These are phyloP conservation scores for Globisporangium radiosum DNA, from an alignment of 352 stramenopile species.

Conservation along the genomic window DNA sequence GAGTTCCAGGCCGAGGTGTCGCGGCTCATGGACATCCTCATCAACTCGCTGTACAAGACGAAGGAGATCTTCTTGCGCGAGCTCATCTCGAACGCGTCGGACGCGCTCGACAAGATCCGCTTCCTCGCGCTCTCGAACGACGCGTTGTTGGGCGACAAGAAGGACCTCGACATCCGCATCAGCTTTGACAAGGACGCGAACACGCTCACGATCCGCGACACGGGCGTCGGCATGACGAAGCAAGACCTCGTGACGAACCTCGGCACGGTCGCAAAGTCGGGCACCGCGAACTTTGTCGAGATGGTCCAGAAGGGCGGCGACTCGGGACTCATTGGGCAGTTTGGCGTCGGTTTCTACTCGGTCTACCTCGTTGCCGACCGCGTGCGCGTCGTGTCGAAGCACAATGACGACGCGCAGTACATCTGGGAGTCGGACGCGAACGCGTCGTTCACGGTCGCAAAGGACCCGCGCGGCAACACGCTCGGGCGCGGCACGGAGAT, in stretches of 20 bases:
- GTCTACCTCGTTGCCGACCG: constrained; percentile 97
- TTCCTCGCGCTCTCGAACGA: constrained; percentile 90
- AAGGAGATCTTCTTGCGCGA: constrained; percentile 50
- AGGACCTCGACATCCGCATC: constrained; percentile 96
- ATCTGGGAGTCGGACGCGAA: constrained; percentile 98
- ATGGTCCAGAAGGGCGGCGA: constrained; percentile 88
- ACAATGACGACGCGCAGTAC: constrained; percentile 96
- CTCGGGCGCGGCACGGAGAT: constrained; percentile 97
- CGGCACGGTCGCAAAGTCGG: constrained; percentile 97
- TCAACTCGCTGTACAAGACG: constrained; percentile 25
- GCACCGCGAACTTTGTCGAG: constrained; percentile 99
- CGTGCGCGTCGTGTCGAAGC: constrained; percentile 96
- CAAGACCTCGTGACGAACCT: constrained; percentile 96
- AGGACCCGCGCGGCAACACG: constrained; percentile 95
- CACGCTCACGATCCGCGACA: constrained; percentile 98
- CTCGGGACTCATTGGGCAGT: constrained; percentile 97
- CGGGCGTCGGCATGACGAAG: constrained; percentile 98
- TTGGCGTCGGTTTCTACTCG: constrained; percentile 99
- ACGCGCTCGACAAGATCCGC: constrained; percentile 99
- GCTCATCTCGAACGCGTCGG: constrained; percentile 99
- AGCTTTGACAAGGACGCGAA: constrained; percentile 93
- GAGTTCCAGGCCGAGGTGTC: constrained; percentile 96
- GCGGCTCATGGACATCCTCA: constrained; percentile 91
- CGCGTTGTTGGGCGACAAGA: constrained; percentile 90
- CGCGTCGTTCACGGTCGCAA: constrained; percentile 93